Base-by-base conservation (phyloP, 1,139 yeast species). In the Debaryomyces udenii region DNA sequence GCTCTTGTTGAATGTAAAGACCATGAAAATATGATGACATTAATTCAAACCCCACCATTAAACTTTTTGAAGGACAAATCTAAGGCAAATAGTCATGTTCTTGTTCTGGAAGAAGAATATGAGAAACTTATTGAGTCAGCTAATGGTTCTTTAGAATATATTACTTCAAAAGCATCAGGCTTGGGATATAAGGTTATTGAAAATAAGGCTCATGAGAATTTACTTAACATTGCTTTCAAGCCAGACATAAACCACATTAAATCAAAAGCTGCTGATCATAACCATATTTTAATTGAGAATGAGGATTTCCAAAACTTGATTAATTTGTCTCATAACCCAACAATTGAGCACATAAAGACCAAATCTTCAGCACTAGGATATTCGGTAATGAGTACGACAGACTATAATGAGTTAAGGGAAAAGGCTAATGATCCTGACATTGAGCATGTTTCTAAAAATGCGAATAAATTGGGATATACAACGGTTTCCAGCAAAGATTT, bases 351-450 rank as follows among this genome's bases (percentile, higher is more conserved):
- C 18, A 20, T 57, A n/a, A 28, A 46, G 13, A 16, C 31, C 3
- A 56, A 51, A 26, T 52, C 64, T 1, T 24, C 38, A 6, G 31
- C 11, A 2, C 39, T 28, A 9, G 50, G 41, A n/a, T 37, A 42
- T n/a, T 15, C 36, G 3, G 18, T 53, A 6, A 26, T 53, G 2
- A 22, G 11, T 6, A 9, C 35, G 1, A 23, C 39, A 3, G 56
- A 55, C 10, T 39, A 43, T 36, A 31, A 51, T 2, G 40, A 49
- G 9, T 41, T 56, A 38, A 42, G 39, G n/a, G 27, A 44, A 3
- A 32, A 38, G 10, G 49, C 49, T 2, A 40, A 52, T 6, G 40
- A 46, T n/a, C 71, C 71, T 7, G 35, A 50, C 9, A 39, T 58
- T 15, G 51, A 46, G 3, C 51, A 50, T 36, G 40, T 57, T 11